Percentiles rank a stretch among this genome's conserved stretches.
These are phyloP conservation scores for Metschnikowia lochheadii DNA, from an alignment of 805 yeast genomes.

Conservation along the genomic window DNA sequence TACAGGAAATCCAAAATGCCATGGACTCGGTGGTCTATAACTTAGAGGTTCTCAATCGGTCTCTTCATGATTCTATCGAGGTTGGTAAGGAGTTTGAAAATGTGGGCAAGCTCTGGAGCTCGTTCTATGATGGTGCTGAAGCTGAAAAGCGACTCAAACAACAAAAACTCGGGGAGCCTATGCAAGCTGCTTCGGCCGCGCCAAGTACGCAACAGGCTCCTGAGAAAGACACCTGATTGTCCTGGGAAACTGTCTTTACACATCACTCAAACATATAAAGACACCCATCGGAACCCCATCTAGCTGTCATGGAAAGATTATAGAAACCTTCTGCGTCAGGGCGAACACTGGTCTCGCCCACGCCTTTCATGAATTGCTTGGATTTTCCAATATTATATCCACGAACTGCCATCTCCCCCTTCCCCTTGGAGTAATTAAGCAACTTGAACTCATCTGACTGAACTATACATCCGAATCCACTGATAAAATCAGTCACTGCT, in stretches of 20 bases:
- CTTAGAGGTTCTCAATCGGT: conserved; percentile 60
- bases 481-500: conserved; percentile 16
- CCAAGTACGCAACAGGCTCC: background rate
- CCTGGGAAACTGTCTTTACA: background rate
- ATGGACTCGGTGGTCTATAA: conserved; percentile 65
- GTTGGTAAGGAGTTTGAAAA: conserved; percentile 75
- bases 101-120: conserved; percentile 66
- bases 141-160: background rate
- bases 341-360: conserved; percentile 10
- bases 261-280: conserved; percentile 40
- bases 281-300: conserved; percentile 72
- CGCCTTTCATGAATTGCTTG: conserved; percentile 18
- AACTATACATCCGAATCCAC: conserved; percentile 53
- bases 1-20: conserved; percentile 52
- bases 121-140: conserved; percentile 54
- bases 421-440: conserved; percentile 25
- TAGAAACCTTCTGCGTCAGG: conserved; percentile 37
- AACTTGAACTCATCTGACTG: conserved; percentile 61
- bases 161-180: background rate
- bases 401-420: conserved; percentile 53
- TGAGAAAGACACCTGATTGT: background rate
- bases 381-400: conserved; percentile 65
- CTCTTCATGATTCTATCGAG: conserved; percentile 62
- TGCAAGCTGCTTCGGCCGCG: background rate
- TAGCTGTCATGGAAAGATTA: conserved; percentile 45